Base-by-base conservation (phyloP, 2,329 filamentous ascomycete genomes). In the Trichoderma sp. region DNA sequence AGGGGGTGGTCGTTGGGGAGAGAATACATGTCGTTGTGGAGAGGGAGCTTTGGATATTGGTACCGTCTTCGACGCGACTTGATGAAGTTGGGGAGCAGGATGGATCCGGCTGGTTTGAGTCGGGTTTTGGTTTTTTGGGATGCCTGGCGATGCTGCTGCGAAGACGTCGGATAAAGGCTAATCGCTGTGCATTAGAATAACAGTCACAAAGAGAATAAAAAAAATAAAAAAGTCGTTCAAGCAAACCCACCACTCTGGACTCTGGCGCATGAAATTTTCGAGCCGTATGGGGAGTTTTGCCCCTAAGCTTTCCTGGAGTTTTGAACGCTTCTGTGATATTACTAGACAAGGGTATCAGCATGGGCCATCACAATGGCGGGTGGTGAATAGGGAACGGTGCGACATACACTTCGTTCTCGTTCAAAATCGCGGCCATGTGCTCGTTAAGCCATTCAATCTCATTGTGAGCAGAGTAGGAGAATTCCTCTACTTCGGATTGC, bases 371-470 rank as follows among this genome's bases (percentile, higher is more conserved):
- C n/a, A 21, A 29, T 40, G 14, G 35, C 19, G 24, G 33, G 13
- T 21, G 16, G 14, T 19, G 24, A 53, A 19, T 40, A 13, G 60
- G 31, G 19, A 35, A n/a, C 16, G 21, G 16, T 43, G 27, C 59
- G 49, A 64, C 77, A 76, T 88, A 97, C 96, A 94, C 88, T 81
- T 94, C 89, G 77, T 94, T 92, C 75, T 91, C 89, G 75, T 90
- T 91, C 79, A 98, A 97, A 76, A 99, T 93, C 72, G 97, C 93
- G 61, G 89, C 89, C 95, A 99, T 97, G 80, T 99, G 96, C 82
- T 98, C 96, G 77, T 99, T 98, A 75, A 99, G 85, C 96, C 96
- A 99, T 78, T 98, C 94, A 76, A 98, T 84, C 79, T 99, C 96
- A 81, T 98, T 97, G 70, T 92, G 89, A 71, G 93, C 94, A 35